Base-by-base conservation (phyloP, 495 filamentous ascomycete genomes). In the Amniculicola lignicola region DNA sequence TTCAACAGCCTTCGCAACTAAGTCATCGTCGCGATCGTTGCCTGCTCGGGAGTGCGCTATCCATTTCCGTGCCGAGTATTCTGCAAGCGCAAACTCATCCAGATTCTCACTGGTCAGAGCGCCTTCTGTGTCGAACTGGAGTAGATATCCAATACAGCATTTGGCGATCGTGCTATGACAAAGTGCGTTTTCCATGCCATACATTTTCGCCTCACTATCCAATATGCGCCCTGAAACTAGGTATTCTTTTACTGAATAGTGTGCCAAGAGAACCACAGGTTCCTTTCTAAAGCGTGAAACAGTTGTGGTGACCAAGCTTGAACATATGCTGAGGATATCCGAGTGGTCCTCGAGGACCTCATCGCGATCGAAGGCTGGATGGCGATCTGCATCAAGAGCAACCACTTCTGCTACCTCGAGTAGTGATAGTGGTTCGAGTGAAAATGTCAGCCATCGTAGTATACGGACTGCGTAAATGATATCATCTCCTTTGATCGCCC, bases 331-430 rank as follows among this genome's bases (percentile, higher is more conserved):
- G 2, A 52, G 38, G 16, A 15, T 37, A 21, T 52, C 49, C 19
- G 37, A 33, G 15, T 35, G 49, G 27, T 52, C 49, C 37, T 52
- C 49, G 14, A 52, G 25, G 11, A 52, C 24, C n/a, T 52, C 49
- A 23, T 52, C 49, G 22, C 49, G 37, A 24, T 52, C 49, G 25
- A 52, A 52, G 11, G 49, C 49, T 41, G 49, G 49, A 39, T 24
- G 11, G 22, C 49, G 49, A 3, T 27, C 18, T 15, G 16, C 49
- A 24, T 54, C 51, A 46, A 54, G 44, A 21, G 51, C 51, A 28
- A 31, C 16, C 21, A 44, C 23, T 44, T 54, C 51, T 1, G 51
- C 51, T 19, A 54, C 40, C 27, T 54, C 51, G 19, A 10, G 39
- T 45, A 54, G 12, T 2, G 19, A 16, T 2, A 54, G 29, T 11